Percentiles rank a stretch among this genome's conserved stretches.
phyloP scores from a whole-genome alignment of 1,284 basidiomycete species.

The Xerocomus amazonicus region DNA sequence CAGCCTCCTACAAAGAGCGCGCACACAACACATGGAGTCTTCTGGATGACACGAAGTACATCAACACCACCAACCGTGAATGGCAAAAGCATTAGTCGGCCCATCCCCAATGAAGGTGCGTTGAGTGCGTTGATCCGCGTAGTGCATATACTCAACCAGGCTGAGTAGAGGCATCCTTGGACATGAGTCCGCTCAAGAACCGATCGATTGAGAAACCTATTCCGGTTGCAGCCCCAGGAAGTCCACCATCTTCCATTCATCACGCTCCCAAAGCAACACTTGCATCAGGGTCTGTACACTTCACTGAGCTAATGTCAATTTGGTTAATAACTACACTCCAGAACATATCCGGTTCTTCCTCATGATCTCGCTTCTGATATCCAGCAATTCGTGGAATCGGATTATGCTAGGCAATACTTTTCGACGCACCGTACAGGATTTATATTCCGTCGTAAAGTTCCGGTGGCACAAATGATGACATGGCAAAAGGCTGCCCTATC shows the following conservation, averaged over 20 bases:
- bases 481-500: conserved; percentile 81
- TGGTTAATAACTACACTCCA: conserved; percentile 10
- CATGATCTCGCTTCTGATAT: conserved; percentile 78
- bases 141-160: conserved; percentile 2
- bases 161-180: conserved; percentile 58
- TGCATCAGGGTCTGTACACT: conserved; percentile 56
- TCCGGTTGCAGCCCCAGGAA: conserved; percentile 45
- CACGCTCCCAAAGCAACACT: conserved; percentile 43
- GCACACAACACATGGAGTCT: conserved; percentile 37
- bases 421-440: conserved; percentile 84
- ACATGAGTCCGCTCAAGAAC: conserved; percentile 71
- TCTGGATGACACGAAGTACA: conserved; percentile 34
- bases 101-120: conserved; percentile 61
- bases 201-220: conserved; percentile 65
- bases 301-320: not conserved
- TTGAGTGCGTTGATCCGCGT: conserved; percentile 18
- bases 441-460: conserved; percentile 75
- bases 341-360: conserved; percentile 55
- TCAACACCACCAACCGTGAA: conserved; percentile 44
- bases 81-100: conserved; percentile 62
- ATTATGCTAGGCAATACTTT: conserved; percentile 84
- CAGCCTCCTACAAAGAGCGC: conserved; percentile 40
- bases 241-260: conserved; percentile 14
- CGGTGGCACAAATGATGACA: conserved; percentile 80
- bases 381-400: conserved; percentile 77